A percentile compares a stretch with the other conserved stretches of the same genome.
These are phyloP conservation scores for Jamesozyma lodderae DNA, from an alignment of 805 yeast genomes.

Conservation along the genomic window DNA sequence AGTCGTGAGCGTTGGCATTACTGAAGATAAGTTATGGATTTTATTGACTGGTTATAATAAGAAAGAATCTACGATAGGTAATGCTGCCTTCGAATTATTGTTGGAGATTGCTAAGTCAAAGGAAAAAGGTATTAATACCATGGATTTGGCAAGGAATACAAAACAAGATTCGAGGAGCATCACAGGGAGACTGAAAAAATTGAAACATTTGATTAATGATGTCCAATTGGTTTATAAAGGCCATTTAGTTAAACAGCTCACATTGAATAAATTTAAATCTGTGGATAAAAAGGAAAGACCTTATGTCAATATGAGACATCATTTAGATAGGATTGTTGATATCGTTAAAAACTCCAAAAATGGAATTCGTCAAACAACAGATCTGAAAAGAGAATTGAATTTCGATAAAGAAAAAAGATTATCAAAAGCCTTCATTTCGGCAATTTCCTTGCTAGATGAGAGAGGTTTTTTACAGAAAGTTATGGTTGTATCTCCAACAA, in stretches of 20 bases:
- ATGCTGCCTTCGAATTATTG: constrained; percentile 44
- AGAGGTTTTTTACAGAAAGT: constrained; percentile 42
- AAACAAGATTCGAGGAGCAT: constrained; percentile 67
- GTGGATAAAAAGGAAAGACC: constrained; percentile 13
- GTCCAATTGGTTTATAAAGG: constrained; percentile 34
- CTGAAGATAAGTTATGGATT: constrained; percentile 49
- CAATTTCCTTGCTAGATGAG: constrained; percentile 37
- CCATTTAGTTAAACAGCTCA: constrained; percentile 45
- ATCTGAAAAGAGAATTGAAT: constrained; percentile 50
- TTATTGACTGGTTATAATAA: constrained; percentile 48
- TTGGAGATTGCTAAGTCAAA: constrained; percentile 53
- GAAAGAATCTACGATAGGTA: constrained; percentile 46
- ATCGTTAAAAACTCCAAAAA: constrained; percentile 50
- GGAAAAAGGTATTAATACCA: constrained; percentile 48
- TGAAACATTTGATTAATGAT: constrained; percentile 43
- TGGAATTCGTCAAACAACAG: constrained; percentile 50
- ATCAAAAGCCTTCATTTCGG: constrained; percentile 41
- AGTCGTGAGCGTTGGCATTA: constrained; percentile 31
- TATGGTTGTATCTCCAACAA: constrained; percentile 40
- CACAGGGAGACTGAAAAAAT: constrained; percentile 49
- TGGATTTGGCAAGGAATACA: constrained; percentile 45
- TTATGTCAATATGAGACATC: constrained; percentile 23
- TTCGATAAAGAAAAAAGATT: constrained; percentile 36
- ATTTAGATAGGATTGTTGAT: constrained; percentile 34
- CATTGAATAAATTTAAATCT: constrained; percentile 38